phyloP scores from a whole-genome alignment of 1,284 basidiomycete genomes.

The Cryptococcus amylolentus region DNA sequence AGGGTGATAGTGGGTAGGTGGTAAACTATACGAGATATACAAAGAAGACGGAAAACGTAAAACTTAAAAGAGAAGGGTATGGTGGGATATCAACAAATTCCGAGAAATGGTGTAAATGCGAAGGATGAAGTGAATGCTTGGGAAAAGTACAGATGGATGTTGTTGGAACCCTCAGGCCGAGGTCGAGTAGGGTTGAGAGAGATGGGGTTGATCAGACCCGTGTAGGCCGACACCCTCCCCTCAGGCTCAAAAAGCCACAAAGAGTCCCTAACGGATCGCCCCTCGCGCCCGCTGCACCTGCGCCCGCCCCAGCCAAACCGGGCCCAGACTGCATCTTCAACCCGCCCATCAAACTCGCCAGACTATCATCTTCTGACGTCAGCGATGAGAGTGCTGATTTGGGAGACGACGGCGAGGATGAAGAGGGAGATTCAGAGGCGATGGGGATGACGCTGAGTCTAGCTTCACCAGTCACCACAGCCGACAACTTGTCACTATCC shows the following conservation, averaged over 20 bases:
- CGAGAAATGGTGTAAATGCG: no score
- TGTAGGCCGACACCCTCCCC: no score
- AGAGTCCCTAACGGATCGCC: conserved; percentile 32
- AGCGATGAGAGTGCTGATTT: not conserved
- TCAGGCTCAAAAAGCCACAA: conserved; percentile 21
- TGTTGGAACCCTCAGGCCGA: no score
- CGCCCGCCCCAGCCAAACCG: conserved; percentile 2
- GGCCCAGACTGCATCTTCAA: conserved; percentile 27
- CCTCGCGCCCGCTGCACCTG: conserved; percentile 14
- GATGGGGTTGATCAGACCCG: no score
- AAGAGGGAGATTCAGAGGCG: conserved; percentile 4
- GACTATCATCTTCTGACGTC: not conserved
- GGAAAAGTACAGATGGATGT: no score
- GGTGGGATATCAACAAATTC: no score
- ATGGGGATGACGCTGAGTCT: conserved; percentile 45
- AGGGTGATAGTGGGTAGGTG: no score
- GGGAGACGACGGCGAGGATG: conserved; percentile 26
- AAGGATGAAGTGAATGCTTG: no score
- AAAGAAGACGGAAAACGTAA: no score
- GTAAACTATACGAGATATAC: no score
- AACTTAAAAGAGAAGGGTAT: no score
- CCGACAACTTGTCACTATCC: conserved; percentile 49
- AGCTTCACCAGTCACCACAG: conserved; percentile 49
- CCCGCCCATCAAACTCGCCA: conserved; percentile 29
- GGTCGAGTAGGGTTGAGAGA: no score